Evolutionary conservation across 192 early-diverging fungal genomes (phyloP), one percentile per base, ranked within the genome.

Genomic region (Entrophospora sp.): DNA sequence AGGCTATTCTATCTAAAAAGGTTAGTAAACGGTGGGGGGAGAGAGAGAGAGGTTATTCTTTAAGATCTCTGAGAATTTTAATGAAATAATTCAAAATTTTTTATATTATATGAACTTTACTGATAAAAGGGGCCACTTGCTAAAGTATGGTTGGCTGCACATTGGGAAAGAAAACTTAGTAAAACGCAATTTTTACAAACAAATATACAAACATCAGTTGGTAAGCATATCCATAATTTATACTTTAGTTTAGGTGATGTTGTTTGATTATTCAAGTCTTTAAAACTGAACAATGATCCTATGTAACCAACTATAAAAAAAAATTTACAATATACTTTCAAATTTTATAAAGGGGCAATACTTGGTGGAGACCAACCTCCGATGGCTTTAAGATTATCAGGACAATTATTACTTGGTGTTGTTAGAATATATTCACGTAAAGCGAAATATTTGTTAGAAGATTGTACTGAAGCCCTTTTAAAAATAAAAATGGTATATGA

Each of bases 131-230:
- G 95, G 4, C 87, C 94, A 43, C 80, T 99, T 52, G 91, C 92
- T 60, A 91, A 91, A 71, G 91, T 97, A 62, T 99, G 97, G 97
- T 84, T 99, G 20, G 97, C 97, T 13, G 91, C 96, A 30, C 93
- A 98, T 67, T 91, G 90, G 87, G 97, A 99, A 76, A 81, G 89
- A 71, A 99, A 99, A 82, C 78, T 99, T 31, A 89, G 87, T 63
- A 99, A 99, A 71, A 77, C 84, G 5, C 94, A 99, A 79, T 85
- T 96, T 57, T 70, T 98, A 48, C 91, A 95, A 58, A 90, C 97
- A n/a, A 93, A 94, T 75, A 85, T 99, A 46, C 78, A 87, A 43
- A 81, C 76, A 20, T 89, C 94, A 1, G 91, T 97, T 62, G 84
- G 90, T 90, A 73, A 44, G 81, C 57, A 31, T 40, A 27, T 4